Percentiles rank a stretch among this genome's conserved stretches.
phyloP scores from a whole-genome alignment of 1,139 yeast species.

The Hansenula lynferdii region DNA sequence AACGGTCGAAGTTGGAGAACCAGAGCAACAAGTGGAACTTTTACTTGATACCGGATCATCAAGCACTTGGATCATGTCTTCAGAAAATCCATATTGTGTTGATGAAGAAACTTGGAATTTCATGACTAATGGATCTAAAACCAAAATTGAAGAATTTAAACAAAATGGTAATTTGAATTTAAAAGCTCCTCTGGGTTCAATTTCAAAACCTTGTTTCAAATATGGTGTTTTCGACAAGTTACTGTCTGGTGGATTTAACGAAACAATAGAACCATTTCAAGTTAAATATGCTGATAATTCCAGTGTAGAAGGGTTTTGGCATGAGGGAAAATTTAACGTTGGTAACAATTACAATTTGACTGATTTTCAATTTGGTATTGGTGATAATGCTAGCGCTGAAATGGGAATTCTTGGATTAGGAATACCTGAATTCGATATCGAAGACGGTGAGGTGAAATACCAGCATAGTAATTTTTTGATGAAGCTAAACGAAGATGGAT shows the following conservation, averaged over 20 bases:
- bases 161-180: background rate
- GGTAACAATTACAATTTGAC: slow-evolving; percentile 35
- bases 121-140: background rate
- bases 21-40: slow-evolving; percentile 43
- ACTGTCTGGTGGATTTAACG: slow-evolving; percentile 33
- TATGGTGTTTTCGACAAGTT: slow-evolving; percentile 44
- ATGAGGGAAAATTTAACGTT: slow-evolving; percentile 43
- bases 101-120: background rate
- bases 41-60: slow-evolving; percentile 67
- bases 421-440: slow-evolving; percentile 24
- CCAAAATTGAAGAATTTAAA: background rate
- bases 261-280: slow-evolving; percentile 5
- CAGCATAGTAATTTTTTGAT: slow-evolving; percentile 50
- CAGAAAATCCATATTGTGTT: slow-evolving; percentile 25
- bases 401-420: slow-evolving; percentile 53
- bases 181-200: background rate
- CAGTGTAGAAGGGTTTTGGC: slow-evolving; percentile 57
- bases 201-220: slow-evolving; percentile 9
- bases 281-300: slow-evolving; percentile 37
- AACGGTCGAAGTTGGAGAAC: slow-evolving; percentile 40
- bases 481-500: slow-evolving; percentile 42
- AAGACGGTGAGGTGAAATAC: slow-evolving; percentile 10
- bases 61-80: slow-evolving; percentile 51
- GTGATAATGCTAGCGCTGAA: slow-evolving; percentile 43
- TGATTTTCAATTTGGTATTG: slow-evolving; percentile 44